Base-by-base conservation (phyloP, 768 basidiomycete genomes). In the Agaricus sinodeliciosus region DNA sequence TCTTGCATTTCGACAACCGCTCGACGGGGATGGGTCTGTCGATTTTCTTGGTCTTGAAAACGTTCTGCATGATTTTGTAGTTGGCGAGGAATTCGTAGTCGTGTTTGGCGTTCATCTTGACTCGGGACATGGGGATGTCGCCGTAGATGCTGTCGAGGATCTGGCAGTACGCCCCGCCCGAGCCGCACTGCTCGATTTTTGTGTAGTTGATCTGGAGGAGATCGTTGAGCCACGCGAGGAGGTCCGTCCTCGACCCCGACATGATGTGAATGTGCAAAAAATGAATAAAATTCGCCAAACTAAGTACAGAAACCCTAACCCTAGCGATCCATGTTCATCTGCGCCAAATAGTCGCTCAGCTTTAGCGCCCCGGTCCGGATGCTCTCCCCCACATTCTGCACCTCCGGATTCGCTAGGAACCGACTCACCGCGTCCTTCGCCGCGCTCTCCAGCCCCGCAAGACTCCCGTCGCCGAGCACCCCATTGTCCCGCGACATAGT, bases 1-100 rank as follows among this genome's bases (percentile, higher is more conserved):
- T 98, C 75, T 97, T 98, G 75, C 96, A 99, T 71, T 94, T 94
- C 44, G 90, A 82, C 35, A 99, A 82, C 62, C 78, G 86, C 61
- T 98, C 95, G n/a, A 99, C 87, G 6, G 80, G 90, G 67, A 99
- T 94, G 25, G 94, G 94, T 92, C 96, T 97, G 69, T 97, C 94
- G 58, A 99, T 87, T 72, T 91, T 89, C 69, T 97, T 88, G 12
- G 77, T 65, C 66, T 93, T 92, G 85, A 99, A 98, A 37, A 79
- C 65, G 62, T 85, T 93, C 68, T 99, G 96, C 69, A 99, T 73
- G 65, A 98, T 79, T 70, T 98, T 97, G 79, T 82, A 98, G 73
- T 99, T 99, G 25, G 82, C 87, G 50, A 98, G 70, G 64, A 83
- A 97, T 69, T 98, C 95, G 72, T 96, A 97, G 66, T 96, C 91